Evolutionary conservation across 805 yeast species (phyloP).

Genomic region (Wickerhamomyces canadensis): DNA sequence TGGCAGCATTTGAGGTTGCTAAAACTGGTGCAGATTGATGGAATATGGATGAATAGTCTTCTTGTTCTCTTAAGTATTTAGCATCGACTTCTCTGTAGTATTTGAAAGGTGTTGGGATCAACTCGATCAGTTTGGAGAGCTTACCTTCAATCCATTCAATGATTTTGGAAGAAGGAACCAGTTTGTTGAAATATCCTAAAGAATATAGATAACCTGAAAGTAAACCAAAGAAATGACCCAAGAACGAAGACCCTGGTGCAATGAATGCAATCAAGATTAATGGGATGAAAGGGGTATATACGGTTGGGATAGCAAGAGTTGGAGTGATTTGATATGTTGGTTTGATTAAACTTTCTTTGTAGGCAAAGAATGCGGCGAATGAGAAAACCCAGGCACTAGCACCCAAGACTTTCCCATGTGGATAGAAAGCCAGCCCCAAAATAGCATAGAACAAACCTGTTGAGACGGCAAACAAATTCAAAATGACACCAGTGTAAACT

Average conservation of each 20-base stretch:
- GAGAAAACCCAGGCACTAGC: conserved; percentile 71
- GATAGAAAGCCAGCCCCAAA: conserved; percentile 37
- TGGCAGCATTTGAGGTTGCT: conserved; percentile 3
- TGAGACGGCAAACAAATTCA: conserved; percentile 64
- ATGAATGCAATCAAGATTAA: conserved; percentile 45
- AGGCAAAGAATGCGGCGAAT: conserved; percentile 56
- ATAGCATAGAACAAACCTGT: conserved; percentile 40
- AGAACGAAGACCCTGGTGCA: conserved; percentile 62
- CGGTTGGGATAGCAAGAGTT: conserved; percentile 49
- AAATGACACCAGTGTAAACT: conserved; percentile 74
- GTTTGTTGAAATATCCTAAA: conserved; percentile 46
- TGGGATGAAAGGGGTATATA: conserved; percentile 48
- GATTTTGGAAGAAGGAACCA: conserved; percentile 61
- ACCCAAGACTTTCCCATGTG: conserved; percentile 53
- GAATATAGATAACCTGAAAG: conserved; percentile 61
- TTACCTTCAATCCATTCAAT: conserved; percentile 61
- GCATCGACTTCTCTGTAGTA: conserved; percentile 62
- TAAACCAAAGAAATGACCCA: conserved; percentile 70
- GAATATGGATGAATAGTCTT: conserved; percentile 26
- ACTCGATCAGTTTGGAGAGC: conserved; percentile 41
- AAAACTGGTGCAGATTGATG: neutral
- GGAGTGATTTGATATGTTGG: conserved; percentile 37
- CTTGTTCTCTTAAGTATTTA: conserved; percentile 33
- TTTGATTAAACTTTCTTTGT: conserved; percentile 33
- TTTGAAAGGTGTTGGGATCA: conserved; percentile 47